Base-by-base conservation (phyloP, 116 monocot genomes). In the Posidonia oceanica region DNA sequence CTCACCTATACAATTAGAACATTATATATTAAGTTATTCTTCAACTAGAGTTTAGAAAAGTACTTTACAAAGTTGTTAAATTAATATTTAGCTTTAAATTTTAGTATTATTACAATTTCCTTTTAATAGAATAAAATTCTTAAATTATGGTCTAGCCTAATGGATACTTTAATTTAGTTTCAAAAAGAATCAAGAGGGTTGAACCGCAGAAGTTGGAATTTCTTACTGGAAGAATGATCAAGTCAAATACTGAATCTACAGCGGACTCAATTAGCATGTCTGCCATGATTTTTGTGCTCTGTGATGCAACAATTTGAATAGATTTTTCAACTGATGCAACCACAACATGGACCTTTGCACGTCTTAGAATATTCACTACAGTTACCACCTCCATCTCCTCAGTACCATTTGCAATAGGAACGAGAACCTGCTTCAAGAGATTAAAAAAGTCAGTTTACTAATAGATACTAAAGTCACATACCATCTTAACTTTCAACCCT, bases 351-450 rank as follows among this genome's bases (percentile, higher is more conserved):
- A 83, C 78, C 67, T 85, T 91, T 48, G 96, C 96, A 39, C 96
- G 80, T 70, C 96, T 83, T 78, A 96, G 75, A 67, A 91, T 88
- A 74, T 91, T 86, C 14, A 83, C 83, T 13, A 88, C 62, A 17
- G 86, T 83, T 63, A 91, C 85, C 20, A 88, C 83, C 75, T 96
- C 96, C 77, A 88, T 88, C 62, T 86, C 96, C 80, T 91, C 88
- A 64, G 84, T 88, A 15, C 88, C 91, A 88, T 96, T 86, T 69
- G 91, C 96, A 80, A 96, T 72, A 66, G 96, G 96, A 75, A 96
- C 52, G 17, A 96, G 87, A 74, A 85, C 86, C 96, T 96, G 77
- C 61, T 74, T 29, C 14, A 14, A 62, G 58, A 58, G 21, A 21
- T 8, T 6, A 7, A 48, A 48, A 48, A 12, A 48, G 12, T 48